A percentile compares a stretch with the other conserved stretches of the same genome.
Conservation (phyloP, 768 basidiomycete genomes). For the Mrakia gelida region DNA sequence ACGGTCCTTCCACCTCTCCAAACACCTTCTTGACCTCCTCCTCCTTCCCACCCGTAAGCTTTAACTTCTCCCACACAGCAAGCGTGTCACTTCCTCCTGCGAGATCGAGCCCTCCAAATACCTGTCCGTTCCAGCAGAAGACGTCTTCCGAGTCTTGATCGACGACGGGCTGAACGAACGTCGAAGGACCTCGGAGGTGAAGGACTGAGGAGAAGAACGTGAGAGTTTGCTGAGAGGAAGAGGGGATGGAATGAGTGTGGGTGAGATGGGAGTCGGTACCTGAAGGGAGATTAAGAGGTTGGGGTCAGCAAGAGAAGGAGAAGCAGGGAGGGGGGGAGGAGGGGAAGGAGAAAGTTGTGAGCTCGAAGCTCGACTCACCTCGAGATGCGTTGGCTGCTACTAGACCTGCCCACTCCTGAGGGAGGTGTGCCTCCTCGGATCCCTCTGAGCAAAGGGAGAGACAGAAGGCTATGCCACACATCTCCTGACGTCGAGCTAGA, state of each 20-base stretch:
- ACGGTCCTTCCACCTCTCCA: constrained; percentile 74
- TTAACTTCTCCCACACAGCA: constrained; percentile 60
- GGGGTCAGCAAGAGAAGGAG: neutral
- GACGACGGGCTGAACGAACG: constrained; percentile 66
- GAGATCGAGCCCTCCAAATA: constrained; percentile 68
- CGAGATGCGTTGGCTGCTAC: constrained; percentile 25
- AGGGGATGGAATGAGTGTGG: neutral
- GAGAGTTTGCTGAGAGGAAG: neutral
- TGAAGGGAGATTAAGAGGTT: neutral
- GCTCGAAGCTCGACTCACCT: constrained; percentile 14
- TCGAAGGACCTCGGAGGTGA: constrained; percentile 58
- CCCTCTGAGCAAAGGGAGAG: neutral
- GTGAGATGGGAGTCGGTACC: constrained; percentile 20
- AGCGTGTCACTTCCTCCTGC: constrained; percentile 63
- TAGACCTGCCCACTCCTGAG: constrained; percentile 1
- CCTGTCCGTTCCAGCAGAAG: constrained; percentile 86
- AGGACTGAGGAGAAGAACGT: constrained; percentile 70
- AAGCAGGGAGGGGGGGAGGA: too few species aligned
- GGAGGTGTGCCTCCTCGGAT: neutral
- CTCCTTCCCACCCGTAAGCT: constrained; percentile 38
- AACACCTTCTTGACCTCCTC: constrained; percentile 55
- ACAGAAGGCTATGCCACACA: constrained; percentile 34
- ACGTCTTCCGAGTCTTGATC: constrained; percentile 51
- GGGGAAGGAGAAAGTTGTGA: neutral
- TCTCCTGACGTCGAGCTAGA: neutral